Evolutionary conservation across 1,284 basidiomycete genomes (phyloP).

Genomic region (Papiliotrema nemorosa): DNA sequence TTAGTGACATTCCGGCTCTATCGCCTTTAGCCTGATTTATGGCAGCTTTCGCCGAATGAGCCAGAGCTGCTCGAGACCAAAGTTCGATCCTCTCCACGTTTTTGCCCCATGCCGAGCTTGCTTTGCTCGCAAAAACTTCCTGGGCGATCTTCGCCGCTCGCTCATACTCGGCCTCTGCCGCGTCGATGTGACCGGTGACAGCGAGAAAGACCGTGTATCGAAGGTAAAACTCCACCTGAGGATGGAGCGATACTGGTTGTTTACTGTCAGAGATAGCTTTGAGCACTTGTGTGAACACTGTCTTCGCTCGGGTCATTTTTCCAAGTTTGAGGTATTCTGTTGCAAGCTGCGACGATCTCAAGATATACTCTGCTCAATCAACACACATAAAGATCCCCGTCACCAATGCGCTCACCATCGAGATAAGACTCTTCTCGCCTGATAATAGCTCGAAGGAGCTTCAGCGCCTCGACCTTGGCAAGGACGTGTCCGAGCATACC

Average conservation of each 20-base stretch:
- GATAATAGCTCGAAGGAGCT: constrained; percentile 57
- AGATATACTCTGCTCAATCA: constrained; percentile 59
- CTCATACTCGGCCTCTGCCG: constrained; percentile 50
- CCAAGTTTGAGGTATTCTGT: constrained; percentile 74
- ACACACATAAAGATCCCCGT: neutral
- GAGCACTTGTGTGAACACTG: constrained; percentile 59
- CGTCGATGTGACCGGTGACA: constrained; percentile 56
- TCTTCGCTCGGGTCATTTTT: constrained; percentile 62
- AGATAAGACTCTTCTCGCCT: constrained; percentile 53
- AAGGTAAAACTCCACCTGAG: constrained; percentile 59
- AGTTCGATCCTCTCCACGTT: constrained; percentile 59
- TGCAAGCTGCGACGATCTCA: constrained; percentile 65
- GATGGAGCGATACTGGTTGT: constrained; percentile 14
- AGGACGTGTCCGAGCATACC: constrained; percentile 59
- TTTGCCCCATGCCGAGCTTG: too few relatives aligned
- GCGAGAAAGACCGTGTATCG: constrained; percentile 66
- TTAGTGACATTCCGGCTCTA: constrained; percentile 11
- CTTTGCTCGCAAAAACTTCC: too few relatives aligned
- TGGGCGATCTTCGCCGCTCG: too few relatives aligned
- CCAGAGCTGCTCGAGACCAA: constrained; percentile 67
- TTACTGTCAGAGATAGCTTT: constrained; percentile 48
- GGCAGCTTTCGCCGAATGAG: constrained; percentile 57
- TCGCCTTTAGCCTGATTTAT: neutral
- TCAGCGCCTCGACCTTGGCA: constrained; percentile 52
- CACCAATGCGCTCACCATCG: constrained; percentile 22